Evolutionary conservation across 352 stramenopile species (phyloP), one percentile per base, ranked within the genome.

Genomic region (Phytophthora fragariae): DNA sequence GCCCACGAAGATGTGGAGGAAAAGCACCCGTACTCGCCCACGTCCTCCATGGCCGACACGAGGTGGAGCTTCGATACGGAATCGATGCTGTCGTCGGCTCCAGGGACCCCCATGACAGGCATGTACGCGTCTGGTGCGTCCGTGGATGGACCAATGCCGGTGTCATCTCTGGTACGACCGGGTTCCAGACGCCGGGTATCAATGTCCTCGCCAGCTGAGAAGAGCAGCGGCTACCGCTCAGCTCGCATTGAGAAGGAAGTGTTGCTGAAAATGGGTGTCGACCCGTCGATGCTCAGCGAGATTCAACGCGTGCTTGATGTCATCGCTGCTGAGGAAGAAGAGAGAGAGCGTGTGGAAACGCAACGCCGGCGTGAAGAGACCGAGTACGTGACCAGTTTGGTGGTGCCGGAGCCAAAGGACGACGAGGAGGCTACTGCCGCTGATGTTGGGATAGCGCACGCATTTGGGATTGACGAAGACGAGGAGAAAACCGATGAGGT

Each of bases 221-320:
- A 68, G 35, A 76, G 67, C 37, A 79, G 50, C 65, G 73, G 64
- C 62, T 77, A 76, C 8, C 84, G 85, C 11, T 93, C 86, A 11
- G 86, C 83, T 10, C 84, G 85, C 15, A 93, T 93, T 29, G 86
- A 93, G 65, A 92, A 90, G 62, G 83, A 91, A 59, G 86, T 93
- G 54, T 68, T 93, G 62, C 71, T 92, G 5, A 88, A 86, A 55
- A 90, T 93, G 83, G 86, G 84, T 14, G 84, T 93, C 27, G 82
- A 88, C 41, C 80, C 84, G 46, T 82, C 81, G 31, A 89, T 93
- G 86, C 78, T 93, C n/a, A 80, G 74, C 27, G 86, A 93, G 57
- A 86, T 93, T 44, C 86, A 93, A 61, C 81, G 83, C 54, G 78
- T 92, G 21, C 70, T 93, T 29, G 84, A 93, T 49, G 70, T 72